A percentile compares a stretch with the other conserved stretches of the same genome.
phyloP scores from a whole-genome alignment of 2,329 filamentous ascomycete species.

The Neocatenulostroma microsporum region DNA sequence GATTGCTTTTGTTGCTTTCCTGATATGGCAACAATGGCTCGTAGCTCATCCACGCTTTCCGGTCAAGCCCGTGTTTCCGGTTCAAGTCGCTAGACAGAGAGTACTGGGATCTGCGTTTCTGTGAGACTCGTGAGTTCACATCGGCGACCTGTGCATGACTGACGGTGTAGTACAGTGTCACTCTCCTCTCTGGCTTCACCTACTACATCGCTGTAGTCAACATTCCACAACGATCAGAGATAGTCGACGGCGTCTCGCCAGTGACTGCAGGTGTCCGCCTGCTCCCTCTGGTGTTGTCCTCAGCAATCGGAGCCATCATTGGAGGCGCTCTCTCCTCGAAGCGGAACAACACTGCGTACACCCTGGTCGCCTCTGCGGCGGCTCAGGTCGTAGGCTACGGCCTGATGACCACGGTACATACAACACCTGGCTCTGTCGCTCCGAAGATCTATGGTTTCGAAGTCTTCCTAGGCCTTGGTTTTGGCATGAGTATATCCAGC shows the following conservation, averaged over 20 bases:
- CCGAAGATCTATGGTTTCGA: slow-evolving; percentile 14
- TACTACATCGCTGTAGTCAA: slow-evolving; percentile 17
- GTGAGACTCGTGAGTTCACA: no score
- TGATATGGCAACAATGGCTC: no score
- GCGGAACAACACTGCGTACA: slow-evolving; percentile 10
- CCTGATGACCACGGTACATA: slow-evolving; percentile 10
- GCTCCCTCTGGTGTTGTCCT: slow-evolving; percentile 14
- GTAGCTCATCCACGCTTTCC: slow-evolving; percentile 21
- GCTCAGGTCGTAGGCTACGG: slow-evolving; percentile 14
- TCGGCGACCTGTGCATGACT: not conserved
- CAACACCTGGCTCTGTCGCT: slow-evolving; percentile 1
- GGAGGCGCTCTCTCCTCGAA: slow-evolving; percentile 7
- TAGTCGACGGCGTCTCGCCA: slow-evolving; percentile 15
- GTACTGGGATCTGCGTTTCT: slow-evolving; percentile 40
- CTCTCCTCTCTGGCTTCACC: slow-evolving; percentile 16
- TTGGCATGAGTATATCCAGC: slow-evolving; percentile 12
- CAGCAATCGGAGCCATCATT: slow-evolving; percentile 14
- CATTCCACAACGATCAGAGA: slow-evolving; percentile 19
- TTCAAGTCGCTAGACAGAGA: slow-evolving; percentile 42
- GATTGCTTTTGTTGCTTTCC: no score
- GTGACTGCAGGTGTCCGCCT: slow-evolving; percentile 15
- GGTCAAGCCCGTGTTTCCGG: slow-evolving; percentile 50
- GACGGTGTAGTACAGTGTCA: slow-evolving; percentile 6
- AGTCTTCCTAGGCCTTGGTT: slow-evolving; percentile 15
- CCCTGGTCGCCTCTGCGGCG: slow-evolving; percentile 8